Evolutionary conservation across 1,284 basidiomycete genomes (phyloP), one percentile per base, ranked within the genome.

Genomic region (Fomes fomentarius): DNA sequence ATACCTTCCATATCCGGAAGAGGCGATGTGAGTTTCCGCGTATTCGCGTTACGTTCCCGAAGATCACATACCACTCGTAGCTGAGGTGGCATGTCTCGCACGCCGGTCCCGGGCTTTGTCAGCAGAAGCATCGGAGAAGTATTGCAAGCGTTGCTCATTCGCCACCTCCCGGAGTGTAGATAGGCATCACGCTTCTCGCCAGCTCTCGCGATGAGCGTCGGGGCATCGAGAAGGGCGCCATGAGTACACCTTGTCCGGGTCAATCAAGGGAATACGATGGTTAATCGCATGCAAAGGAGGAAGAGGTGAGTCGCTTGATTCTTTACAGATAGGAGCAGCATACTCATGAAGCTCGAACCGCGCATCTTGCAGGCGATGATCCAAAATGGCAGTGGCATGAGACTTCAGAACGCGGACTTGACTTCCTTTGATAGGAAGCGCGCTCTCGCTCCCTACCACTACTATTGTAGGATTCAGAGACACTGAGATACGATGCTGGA

Each of bases 71-170:
- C 72, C 0, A 73, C 76, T 1, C 69, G 47, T 1, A 77, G 34
- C 6, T 52, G 47, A 2, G 54, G 44, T 1, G 48, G 47, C 0
- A 57, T 25, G 1, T 52, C 56, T 3, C 54, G 50, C 2, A 35
- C 30, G 10, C 69, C 63, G 31, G 68, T 56, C 2, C 57, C 58
- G 2, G 46, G 68, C 35, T 71, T 71, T 0, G 55, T 57, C 2
- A 64, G 58, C 48, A 77, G 75, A 1, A 62, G 58, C 1, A 77
- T 57, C 5, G 74, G 70, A 12, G 76, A 58, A 0, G 73, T 74
- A 28, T 73, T 74, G 0, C 42, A 42, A 0, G 64, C 68, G 4
- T 56, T 67, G 0, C 52, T 49, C 10, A 66, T 49, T 17, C 60
- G 41, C 72, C 74, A 74, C 2, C 68, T 55, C 0, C 72, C 69